Evolutionary conservation across 2,329 filamentous ascomycete species (phyloP).

Genomic region (Pleochaeta shiraiana): DNA sequence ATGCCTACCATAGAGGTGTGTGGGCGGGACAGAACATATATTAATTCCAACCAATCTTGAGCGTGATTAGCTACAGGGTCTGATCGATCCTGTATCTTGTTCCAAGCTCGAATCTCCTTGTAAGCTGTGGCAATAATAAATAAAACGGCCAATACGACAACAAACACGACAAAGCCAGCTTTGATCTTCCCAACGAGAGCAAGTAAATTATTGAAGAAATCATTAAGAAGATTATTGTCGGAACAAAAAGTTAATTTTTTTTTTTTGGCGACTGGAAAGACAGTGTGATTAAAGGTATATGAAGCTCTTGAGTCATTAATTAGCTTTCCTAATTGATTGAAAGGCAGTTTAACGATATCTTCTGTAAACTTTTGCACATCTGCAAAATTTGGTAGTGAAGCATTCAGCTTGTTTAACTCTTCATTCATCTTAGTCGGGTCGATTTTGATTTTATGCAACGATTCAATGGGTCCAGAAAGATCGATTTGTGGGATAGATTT

Average conservation of each 20-base stretch:
- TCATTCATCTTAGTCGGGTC: constrained; percentile 42
- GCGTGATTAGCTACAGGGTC: constrained; percentile 40
- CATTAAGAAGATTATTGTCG: constrained; percentile 56
- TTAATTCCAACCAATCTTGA: constrained; percentile 65
- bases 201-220: constrained; percentile 60
- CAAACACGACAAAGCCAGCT: constrained; percentile 53
- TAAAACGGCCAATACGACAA: constrained; percentile 47
- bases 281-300: constrained; percentile 55
- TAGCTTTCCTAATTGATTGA: constrained; percentile 52
- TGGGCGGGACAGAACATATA: constrained; percentile 72
- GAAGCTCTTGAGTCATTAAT: constrained; percentile 48
- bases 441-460: constrained; percentile 49
- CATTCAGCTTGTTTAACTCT: constrained; percentile 50
- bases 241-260: constrained; percentile 73
- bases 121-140: constrained; percentile 62
- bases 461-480: constrained; percentile 38
- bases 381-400: constrained; percentile 60
- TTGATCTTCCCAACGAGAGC: constrained; percentile 43
- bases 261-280: constrained; percentile 71
- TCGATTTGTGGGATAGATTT: constrained; percentile 33
- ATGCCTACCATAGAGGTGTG: constrained; percentile 53
- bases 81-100: constrained; percentile 46
- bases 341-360: constrained; percentile 52
- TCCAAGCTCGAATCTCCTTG: constrained; percentile 59
- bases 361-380: constrained; percentile 68